A percentile compares a stretch with the other conserved stretches of the same genome.
Conservation (phyloP, 768 basidiomycete species). For the Leccinum rimulosum region DNA sequence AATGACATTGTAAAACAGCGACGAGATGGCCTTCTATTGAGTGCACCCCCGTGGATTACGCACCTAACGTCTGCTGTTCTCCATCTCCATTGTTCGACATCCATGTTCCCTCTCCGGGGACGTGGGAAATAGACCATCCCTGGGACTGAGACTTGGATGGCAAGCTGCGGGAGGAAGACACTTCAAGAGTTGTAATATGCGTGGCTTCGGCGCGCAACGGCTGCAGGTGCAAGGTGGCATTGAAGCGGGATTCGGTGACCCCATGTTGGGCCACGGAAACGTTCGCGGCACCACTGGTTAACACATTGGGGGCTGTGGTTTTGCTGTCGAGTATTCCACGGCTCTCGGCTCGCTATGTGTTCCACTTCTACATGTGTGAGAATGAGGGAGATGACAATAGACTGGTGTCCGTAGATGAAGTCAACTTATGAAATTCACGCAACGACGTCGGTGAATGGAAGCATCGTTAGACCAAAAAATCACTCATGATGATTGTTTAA, state of each 20-base stretch:
- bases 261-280: constrained; percentile 3
- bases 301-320: not conserved
- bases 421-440: constrained; percentile 88
- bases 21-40: constrained; percentile 21
- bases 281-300: constrained; percentile 4
- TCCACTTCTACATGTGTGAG: constrained; percentile 96
- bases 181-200: not conserved
- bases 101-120: not conserved
- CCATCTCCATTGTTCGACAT: not conserved
- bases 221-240: not conserved
- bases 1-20: constrained; percentile 11
- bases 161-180: not conserved
- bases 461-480: not conserved
- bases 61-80: not conserved
- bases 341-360: constrained; percentile 74
- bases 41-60: constrained; percentile 1
- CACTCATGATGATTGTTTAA: not conserved
- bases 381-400: constrained; percentile 87
- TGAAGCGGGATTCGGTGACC: constrained; percentile 1
- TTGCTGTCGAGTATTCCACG: constrained; percentile 31
- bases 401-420: constrained; percentile 89
- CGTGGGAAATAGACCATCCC: not conserved
- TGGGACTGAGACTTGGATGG: not conserved
- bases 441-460: constrained; percentile 75
- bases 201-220: not conserved